A percentile compares a stretch with the other conserved stretches of the same genome.
phyloP scores from a whole-genome alignment of 495 filamentous ascomycete species.

The Neurospora pannonica region DNA sequence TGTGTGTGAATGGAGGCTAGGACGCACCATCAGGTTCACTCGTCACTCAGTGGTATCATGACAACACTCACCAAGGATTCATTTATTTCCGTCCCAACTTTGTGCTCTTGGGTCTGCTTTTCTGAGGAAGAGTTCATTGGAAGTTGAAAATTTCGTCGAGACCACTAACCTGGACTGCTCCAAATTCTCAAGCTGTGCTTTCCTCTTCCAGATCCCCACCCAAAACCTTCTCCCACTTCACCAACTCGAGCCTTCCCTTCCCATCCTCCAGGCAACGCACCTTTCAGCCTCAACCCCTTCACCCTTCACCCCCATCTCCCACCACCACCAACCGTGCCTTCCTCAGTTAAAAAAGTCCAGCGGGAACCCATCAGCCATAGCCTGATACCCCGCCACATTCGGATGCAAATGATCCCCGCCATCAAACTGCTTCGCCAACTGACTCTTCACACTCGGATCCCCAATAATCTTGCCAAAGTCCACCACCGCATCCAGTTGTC shows the following conservation, averaged over 20 bases:
- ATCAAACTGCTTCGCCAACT: slow-evolving; percentile 44
- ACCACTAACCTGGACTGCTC: neutral
- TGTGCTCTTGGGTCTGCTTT: neutral
- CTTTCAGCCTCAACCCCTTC: neutral
- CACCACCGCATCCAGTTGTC: slow-evolving; percentile 48
- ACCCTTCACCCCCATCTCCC: neutral
- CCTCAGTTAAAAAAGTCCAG: slow-evolving; percentile 40
- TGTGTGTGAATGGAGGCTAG: neutral
- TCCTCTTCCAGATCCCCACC: neutral
- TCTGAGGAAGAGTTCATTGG: neutral
- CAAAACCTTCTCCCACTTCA: neutral
- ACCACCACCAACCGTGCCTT: neutral
- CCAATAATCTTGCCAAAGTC: slow-evolving; percentile 54
- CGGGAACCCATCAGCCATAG: slow-evolving; percentile 51
- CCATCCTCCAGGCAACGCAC: neutral
- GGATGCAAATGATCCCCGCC: slow-evolving; percentile 66
- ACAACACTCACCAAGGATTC: neutral
- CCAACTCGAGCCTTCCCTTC: neutral
- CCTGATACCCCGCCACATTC: slow-evolving; percentile 54
- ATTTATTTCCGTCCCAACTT: neutral
- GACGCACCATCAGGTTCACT: neutral
- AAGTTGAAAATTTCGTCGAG: neutral
- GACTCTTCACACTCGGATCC: slow-evolving; percentile 35
- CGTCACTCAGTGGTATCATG: neutral
- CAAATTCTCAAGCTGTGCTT: neutral